Evolutionary conservation across 257 asterid genomes (phyloP).

Genomic region (Linaria vulgaris): DNA sequence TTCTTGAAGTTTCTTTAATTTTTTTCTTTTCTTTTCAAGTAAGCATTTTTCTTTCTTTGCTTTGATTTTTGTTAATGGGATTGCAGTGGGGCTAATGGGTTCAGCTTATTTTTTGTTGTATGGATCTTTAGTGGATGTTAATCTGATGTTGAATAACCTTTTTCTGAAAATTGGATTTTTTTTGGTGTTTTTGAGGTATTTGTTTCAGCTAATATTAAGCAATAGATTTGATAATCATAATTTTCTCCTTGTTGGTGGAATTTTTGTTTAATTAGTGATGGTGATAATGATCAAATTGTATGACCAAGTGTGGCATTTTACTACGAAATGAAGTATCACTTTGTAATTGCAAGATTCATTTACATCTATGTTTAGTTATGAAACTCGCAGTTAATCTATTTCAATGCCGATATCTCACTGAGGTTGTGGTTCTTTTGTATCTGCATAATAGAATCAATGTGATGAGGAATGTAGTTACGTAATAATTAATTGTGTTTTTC

Average conservation of each 20-base stretch:
- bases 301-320: conserved; percentile 3
- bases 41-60: background rate
- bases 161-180: conserved; percentile 20
- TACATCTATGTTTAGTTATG: background rate
- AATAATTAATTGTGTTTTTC: conserved; percentile 17
- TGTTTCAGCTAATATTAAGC: background rate
- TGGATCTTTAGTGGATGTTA: conserved; percentile 25
- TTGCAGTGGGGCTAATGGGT: conserved; percentile 16
- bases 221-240: conserved; percentile 3
- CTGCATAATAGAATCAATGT: background rate
- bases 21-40: background rate
- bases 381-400: conserved; percentile 2
- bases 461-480: background rate
- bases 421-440: background rate
- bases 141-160: conserved; percentile 5
- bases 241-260: background rate
- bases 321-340: background rate
- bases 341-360: background rate
- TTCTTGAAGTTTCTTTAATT: background rate
- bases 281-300: too few species aligned
- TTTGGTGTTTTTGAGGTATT: background rate
- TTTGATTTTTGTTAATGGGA: conserved; percentile 6
- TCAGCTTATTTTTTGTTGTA: background rate
- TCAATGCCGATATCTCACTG: background rate
- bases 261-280: too few species aligned